Evolutionary conservation across 2,329 filamentous ascomycete genomes (phyloP).

Genomic region (Ceratocystis albifundus): DNA sequence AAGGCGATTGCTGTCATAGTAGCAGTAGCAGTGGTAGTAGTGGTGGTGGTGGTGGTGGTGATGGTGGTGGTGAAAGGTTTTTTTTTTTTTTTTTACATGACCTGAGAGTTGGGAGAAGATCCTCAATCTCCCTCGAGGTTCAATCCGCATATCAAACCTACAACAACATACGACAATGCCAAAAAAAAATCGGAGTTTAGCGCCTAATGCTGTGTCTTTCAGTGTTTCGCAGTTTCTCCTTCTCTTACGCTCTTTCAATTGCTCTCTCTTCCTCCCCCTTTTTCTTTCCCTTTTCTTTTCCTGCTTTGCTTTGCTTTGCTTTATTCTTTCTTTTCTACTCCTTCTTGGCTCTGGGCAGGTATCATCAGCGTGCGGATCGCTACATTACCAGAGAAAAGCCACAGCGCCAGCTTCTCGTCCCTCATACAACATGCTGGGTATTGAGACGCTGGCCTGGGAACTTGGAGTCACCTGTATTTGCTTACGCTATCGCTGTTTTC

Average conservation of each 20-base stretch:
- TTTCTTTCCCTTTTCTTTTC: not conserved
- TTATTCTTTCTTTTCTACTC: constrained; percentile 19
- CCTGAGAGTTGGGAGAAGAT: constrained; percentile 18
- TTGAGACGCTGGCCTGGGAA: constrained; percentile 34
- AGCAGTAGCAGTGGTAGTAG: not conserved
- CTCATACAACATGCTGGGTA: constrained; percentile 59
- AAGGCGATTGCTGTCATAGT: not conserved
- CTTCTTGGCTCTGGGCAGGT: constrained; percentile 23
- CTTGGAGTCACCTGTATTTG: constrained; percentile 55
- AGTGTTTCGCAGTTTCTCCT: constrained; percentile 2
- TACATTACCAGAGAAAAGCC: constrained; percentile 24
- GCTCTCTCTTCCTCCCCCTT: not conserved
- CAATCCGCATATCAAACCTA: constrained; percentile 22
- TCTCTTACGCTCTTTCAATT: not conserved
- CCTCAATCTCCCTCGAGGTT: constrained; percentile 16
- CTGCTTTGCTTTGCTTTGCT: not conserved
- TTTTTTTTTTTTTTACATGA: constrained; percentile 17
- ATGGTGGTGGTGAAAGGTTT: constrained; percentile 17
- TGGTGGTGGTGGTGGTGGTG: constrained; percentile 6
- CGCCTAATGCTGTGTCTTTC: not conserved
- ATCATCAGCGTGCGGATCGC: constrained; percentile 22
- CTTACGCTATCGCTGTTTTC: constrained; percentile 63
- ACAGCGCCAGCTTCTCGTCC: constrained; percentile 26
- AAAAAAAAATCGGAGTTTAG: constrained; percentile 3
- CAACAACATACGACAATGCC: constrained; percentile 17